Evolutionary conservation across 495 filamentous ascomycete genomes (phyloP), one percentile per base, ranked within the genome.

Genomic region (Trichoderma gamsii): DNA sequence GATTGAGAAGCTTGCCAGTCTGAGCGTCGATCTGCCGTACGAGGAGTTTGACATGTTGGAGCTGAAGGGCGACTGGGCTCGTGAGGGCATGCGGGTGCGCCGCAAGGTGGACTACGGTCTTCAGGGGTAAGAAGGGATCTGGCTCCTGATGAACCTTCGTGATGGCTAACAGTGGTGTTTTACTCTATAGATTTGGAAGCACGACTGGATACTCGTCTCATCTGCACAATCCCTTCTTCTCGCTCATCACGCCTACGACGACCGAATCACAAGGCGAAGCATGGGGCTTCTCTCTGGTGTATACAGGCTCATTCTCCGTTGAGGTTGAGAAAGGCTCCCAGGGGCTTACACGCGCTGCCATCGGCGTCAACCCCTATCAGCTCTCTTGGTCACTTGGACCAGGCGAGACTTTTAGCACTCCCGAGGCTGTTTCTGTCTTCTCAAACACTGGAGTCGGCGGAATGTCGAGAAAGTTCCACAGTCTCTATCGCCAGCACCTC

Each of bases 241-340:
- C 82, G 0, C 73, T 86, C 4, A 77, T 81, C 8, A 75, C 82
- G 35, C 81, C 84, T 0, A 76, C 76, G 13, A 81, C 82, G 5
- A 86, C 84, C 7, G 83, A 86, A 64, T 81, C 80, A 0, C 76
- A 76, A 16, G 84, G 83, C 5, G 77, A 84, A 29, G 82, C 79
- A 12, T 86, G 81, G 73, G 84, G 82, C 0, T 86, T 85, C 71
- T 83, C 82, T 12, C 79, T 86, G 9, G 72, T 87, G 25, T 86
- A 85, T 71, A 82, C 79, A 0, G 84, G 83, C 12, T 84, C 81
- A 0, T 85, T 84, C 73, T 73, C 79, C 8, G 79, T 80, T 5
- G 76, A 80, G 18, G 80, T 85, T 15, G 83, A 86, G 71, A 81
- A 84, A 59, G 80, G 82, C 70, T 84, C 83, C 0, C 83, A 85